Base-by-base conservation (phyloP, 371 early-diverging fungal genomes). In the Nematocida homosporus region DNA sequence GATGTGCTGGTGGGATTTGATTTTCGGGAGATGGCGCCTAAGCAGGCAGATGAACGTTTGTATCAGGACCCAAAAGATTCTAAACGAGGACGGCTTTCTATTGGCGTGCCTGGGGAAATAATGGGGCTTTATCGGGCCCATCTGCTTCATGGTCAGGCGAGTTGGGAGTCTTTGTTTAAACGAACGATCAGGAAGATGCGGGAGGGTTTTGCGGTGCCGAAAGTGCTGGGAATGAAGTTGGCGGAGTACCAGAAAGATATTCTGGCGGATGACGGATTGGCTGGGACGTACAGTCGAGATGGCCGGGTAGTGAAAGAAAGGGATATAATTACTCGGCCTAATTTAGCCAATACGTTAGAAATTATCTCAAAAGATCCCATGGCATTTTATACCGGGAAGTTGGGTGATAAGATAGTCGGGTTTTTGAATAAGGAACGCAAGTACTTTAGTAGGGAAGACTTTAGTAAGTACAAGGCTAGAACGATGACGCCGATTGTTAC, bases 61-160 rank as follows among this genome's bases (percentile, higher is more conserved):
- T 94, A 86, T 82, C 78, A 81, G 47, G 66, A 85, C 8, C 80
- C 90, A 56, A 89, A 89, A 5, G 81, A 80, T 30, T 60, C 93
- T 0, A 87, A 86, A 77, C 57, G 81, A 41, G 93, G 94, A 13
- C 92, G 91, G 0, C 79, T 91, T 48, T 81, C 92, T 2, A 88
- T 93, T 6, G 95, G 87, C 38, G 88, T 94, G 1, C 98, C 96
- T 16, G 92, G 93, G 13, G 94, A 94, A 81, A 83, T 94, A 8
- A 86, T 88, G 25, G 95, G 96, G 1, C 86, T 93, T 27, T 89
- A 89, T 68, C 67, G 86, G 10, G 92, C 92, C 1, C 93, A 94
- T 81, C 41, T 47, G 50, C 68, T 81, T 59, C 90, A 90, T 85
- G 93, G 93, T 32, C 66, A 60, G 35, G 54, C 83, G 3, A 69